Evolutionary conservation across 129 eudicot species (phyloP).

Genomic region (Ambrosia trifida): DNA sequence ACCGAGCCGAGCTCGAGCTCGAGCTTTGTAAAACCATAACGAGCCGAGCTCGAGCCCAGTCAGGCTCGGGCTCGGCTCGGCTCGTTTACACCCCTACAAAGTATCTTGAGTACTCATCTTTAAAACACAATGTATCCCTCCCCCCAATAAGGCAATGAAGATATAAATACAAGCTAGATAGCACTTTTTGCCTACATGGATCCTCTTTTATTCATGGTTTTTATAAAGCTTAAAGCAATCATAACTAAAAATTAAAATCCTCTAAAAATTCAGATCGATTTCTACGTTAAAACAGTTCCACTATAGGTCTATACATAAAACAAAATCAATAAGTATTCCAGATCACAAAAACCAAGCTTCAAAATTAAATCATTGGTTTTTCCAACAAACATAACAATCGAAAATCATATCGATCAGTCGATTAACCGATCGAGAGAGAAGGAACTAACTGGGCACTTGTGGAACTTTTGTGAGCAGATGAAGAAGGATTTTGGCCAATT

Average conservation of each 20-base stretch:
- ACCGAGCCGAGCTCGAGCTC: too few species aligned
- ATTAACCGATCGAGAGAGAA: background rate
- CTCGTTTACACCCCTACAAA: too few species aligned
- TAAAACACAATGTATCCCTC: background rate
- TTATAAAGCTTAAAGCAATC: background rate
- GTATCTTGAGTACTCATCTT: background rate
- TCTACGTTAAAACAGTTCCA: background rate
- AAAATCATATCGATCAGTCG: conserved; percentile 1
- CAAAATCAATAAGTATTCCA: background rate
- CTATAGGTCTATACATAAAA: background rate
- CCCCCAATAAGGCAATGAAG: background rate
- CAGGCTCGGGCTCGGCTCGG: too few species aligned
- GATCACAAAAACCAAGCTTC: conserved; percentile 7
- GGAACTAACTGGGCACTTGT: conserved; percentile 73
- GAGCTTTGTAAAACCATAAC: too few species aligned
- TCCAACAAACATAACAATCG: background rate
- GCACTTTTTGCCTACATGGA: background rate
- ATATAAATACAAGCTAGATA: background rate
- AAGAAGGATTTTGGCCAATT: conserved; percentile 68
- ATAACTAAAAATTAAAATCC: background rate
- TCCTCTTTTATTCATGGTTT: too few species aligned
- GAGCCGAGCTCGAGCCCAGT: too few species aligned
- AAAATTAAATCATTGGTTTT: background rate
- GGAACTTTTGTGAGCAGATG: conserved; percentile 44
- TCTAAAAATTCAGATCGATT: conserved; percentile 1